Percentiles rank a stretch among this genome's conserved stretches.
These are phyloP conservation scores for Trifolium repens DNA, from an alignment of 306 rosid genomes.

Conservation along the genomic window DNA sequence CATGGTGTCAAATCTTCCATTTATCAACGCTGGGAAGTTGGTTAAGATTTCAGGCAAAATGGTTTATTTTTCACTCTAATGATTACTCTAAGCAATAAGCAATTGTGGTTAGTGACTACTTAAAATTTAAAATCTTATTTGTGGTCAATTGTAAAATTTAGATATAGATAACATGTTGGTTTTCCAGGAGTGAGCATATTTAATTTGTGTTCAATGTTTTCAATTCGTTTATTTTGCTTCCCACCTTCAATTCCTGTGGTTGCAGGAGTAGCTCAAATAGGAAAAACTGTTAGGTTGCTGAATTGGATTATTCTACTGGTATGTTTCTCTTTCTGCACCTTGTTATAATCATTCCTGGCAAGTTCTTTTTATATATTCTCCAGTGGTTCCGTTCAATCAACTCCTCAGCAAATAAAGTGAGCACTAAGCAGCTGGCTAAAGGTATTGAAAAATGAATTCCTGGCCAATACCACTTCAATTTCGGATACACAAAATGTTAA, in stretches of 20 bases:
- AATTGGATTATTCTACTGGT: slow-evolving; percentile 61
- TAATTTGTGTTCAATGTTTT: slow-evolving; percentile 21
- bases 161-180: neutral
- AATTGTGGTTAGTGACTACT: neutral
- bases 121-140: neutral
- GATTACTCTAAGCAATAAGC: neutral
- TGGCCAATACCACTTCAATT: slow-evolving; percentile 11
- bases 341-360: slow-evolving; percentile 17
- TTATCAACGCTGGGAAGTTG: slow-evolving; percentile 25
- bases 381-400: slow-evolving; percentile 4
- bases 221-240: slow-evolving; percentile 36
- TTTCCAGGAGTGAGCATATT: neutral
- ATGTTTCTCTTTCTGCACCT: slow-evolving; percentile 54
- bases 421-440: slow-evolving; percentile 13
- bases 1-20: slow-evolving; percentile 34
- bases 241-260: slow-evolving; percentile 57
- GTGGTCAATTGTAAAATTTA: neutral
- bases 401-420: slow-evolving; percentile 1
- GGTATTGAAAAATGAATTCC: slow-evolving; percentile 33
- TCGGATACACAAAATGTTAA: slow-evolving; percentile 30
- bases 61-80: neutral
- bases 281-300: slow-evolving; percentile 58
- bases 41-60: slow-evolving; percentile 6
- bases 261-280: slow-evolving; percentile 74
- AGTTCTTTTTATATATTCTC: slow-evolving; percentile 26